Percentiles rank a stretch among this genome's conserved stretches.
Conservation (phyloP, 495 filamentous ascomycete genomes). For the Xylaria nigripes region DNA sequence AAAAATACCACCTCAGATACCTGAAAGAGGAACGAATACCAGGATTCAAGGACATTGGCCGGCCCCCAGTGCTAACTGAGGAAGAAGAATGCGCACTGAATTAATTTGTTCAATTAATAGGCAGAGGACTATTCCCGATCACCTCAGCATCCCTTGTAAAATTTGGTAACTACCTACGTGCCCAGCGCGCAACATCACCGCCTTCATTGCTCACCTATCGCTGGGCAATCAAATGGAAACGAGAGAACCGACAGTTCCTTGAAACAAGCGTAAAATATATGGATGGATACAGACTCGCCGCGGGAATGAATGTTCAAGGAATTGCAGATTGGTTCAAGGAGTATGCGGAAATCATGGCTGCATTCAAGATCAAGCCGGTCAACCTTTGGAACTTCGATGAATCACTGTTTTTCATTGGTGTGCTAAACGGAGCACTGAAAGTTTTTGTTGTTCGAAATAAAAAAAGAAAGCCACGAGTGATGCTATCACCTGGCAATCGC, state of each 20-base stretch:
- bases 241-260: background rate
- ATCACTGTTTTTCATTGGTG: background rate
- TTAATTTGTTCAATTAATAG: background rate
- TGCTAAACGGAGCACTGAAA: background rate
- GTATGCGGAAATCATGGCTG: background rate
- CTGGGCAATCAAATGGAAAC: background rate
- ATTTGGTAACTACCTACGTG: background rate
- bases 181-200: background rate
- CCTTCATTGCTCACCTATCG: background rate
- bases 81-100: background rate
- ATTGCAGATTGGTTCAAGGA: background rate
- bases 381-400: background rate
- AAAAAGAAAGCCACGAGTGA: background rate
- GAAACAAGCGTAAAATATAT: background rate
- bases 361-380: background rate
- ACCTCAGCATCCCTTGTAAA: background rate
- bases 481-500: background rate
- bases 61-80: background rate
- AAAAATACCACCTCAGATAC: background rate
- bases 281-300: background rate
- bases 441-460: background rate
- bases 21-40: background rate
- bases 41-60: background rate
- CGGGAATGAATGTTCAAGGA: background rate
- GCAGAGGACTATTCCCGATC: background rate